These are phyloP conservation scores for Xanthoconium purpureum DNA, from an alignment of 768 basidiomycete species.

Conservation along the genomic window DNA sequence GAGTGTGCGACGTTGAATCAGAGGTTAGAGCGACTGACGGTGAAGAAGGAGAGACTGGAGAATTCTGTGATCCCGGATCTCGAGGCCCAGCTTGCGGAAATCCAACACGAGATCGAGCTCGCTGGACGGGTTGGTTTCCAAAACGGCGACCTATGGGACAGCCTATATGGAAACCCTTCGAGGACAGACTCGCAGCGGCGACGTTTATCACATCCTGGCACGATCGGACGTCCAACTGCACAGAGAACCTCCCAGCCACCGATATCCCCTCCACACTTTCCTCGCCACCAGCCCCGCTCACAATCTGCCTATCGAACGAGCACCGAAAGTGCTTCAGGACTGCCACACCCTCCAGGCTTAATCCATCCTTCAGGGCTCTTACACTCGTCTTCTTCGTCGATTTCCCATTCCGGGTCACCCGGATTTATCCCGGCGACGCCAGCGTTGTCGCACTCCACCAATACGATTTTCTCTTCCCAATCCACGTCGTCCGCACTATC, in stretches of 20 bases:
- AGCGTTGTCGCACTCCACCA: slow-evolving; percentile 13
- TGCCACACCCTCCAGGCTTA: slow-evolving; percentile 18
- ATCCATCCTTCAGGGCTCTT: slow-evolving; percentile 9
- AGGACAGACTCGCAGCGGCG: slow-evolving; percentile 23
- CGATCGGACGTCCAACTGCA: slow-evolving; percentile 23
- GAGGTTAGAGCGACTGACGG: slow-evolving; percentile 64
- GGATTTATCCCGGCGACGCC: slow-evolving; percentile 11
- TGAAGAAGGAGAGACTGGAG: slow-evolving; percentile 68
- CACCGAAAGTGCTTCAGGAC: slow-evolving; percentile 12
- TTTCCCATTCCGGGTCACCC: slow-evolving; percentile 16
- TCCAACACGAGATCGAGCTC: slow-evolving; percentile 58
- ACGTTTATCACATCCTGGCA: slow-evolving; percentile 28
- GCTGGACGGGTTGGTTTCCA: slow-evolving; percentile 28
- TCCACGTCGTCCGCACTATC: slow-evolving; percentile 25
- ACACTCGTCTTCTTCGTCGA: slow-evolving; percentile 15
- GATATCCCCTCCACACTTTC: slow-evolving; percentile 27
- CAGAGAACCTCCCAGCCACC: slow-evolving; percentile 15
- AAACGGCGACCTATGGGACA: slow-evolving; percentile 17
- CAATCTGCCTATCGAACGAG: slow-evolving; percentile 22
- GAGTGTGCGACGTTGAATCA: slow-evolving; percentile 57
- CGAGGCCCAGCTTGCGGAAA: slow-evolving; percentile 59
- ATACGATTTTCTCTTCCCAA: slow-evolving; percentile 18
- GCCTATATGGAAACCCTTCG: slow-evolving; percentile 10
- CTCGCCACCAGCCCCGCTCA: slow-evolving; percentile 29
- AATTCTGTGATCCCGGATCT: slow-evolving; percentile 56